phyloP scores from a whole-genome alignment of 768 basidiomycete genomes.

The Termitomyces heimii region DNA sequence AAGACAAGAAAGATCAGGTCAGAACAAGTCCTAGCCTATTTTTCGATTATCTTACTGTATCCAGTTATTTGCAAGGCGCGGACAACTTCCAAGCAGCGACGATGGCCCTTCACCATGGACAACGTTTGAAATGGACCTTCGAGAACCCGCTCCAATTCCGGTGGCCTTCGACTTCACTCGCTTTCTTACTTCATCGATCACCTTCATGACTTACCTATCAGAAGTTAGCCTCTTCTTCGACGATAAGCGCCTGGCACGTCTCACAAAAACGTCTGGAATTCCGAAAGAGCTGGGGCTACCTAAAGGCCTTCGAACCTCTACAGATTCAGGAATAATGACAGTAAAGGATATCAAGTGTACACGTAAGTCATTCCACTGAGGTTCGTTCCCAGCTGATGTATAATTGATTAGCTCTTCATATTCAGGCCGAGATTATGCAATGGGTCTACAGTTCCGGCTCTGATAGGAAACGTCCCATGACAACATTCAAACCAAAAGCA shows the following conservation, averaged over 20 bases:
- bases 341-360: slow-evolving; percentile 58
- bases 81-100: slow-evolving; percentile 42
- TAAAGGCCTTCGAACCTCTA: slow-evolving; percentile 48
- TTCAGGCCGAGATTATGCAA: slow-evolving; percentile 77
- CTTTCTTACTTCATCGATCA: slow-evolving; percentile 87
- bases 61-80: slow-evolving; percentile 80
- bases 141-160: slow-evolving; percentile 77
- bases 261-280: slow-evolving; percentile 57
- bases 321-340: slow-evolving; percentile 60
- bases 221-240: slow-evolving; percentile 82
- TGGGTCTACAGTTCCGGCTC: slow-evolving; percentile 68
- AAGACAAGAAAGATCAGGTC: slow-evolving; percentile 86
- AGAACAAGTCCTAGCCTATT: neutral
- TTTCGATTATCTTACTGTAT: slow-evolving; percentile 4
- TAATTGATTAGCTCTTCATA: slow-evolving; percentile 51
- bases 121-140: slow-evolving; percentile 81
- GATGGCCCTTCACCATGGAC: slow-evolving; percentile 56
- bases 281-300: slow-evolving; percentile 49
- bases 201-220: slow-evolving; percentile 81
- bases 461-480: slow-evolving; percentile 41
- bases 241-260: slow-evolving; percentile 59
- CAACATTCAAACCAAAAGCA: slow-evolving; percentile 27
- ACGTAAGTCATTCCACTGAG: slow-evolving; percentile 33
- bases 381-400: slow-evolving; percentile 3
- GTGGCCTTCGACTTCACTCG: slow-evolving; percentile 82